phyloP scores from a whole-genome alignment of 306 rosid species.

The Sophora flavescens region DNA sequence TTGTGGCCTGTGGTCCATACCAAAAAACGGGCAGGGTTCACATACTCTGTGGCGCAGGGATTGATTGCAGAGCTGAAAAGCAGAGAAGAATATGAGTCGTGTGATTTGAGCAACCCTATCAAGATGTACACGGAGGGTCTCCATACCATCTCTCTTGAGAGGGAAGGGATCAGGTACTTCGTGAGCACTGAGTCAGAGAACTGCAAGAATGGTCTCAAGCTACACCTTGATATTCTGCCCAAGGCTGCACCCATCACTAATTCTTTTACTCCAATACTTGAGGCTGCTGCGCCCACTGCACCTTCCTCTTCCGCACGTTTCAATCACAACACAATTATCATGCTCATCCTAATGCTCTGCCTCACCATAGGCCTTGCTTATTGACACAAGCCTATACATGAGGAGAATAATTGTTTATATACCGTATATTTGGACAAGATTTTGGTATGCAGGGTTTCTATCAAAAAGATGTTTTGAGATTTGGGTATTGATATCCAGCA shows the following conservation, averaged over 20 bases:
- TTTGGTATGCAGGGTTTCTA: not conserved
- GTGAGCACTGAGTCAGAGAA: slow-evolving; percentile 60
- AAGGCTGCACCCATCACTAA: slow-evolving; percentile 20
- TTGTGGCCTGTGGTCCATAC: not conserved
- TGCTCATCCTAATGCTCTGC: slow-evolving; percentile 37
- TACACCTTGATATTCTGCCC: slow-evolving; percentile 67
- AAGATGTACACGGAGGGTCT: slow-evolving; percentile 75
- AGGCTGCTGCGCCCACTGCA: slow-evolving; percentile 59
- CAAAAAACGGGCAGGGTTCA: slow-evolving; percentile 63
- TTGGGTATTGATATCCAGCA: not conserved
- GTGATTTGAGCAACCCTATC: slow-evolving; percentile 70
- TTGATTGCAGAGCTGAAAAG: slow-evolving; percentile 61
- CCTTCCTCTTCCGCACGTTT: slow-evolving; percentile 61
- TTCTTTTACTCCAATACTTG: not conserved
- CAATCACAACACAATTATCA: slow-evolving; percentile 22
- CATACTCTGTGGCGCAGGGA: slow-evolving; percentile 73
- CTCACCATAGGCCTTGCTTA: slow-evolving; percentile 27
- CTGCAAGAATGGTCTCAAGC: slow-evolving; percentile 78
- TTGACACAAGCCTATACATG: not conserved
- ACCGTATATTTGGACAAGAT: not conserved
- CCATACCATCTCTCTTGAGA: slow-evolving; percentile 64
- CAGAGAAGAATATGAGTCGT: slow-evolving; percentile 76
- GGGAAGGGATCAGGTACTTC: slow-evolving; percentile 78
- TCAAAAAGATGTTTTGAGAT: not conserved
- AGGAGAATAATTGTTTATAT: not conserved